Evolutionary conservation across 495 filamentous ascomycete genomes (phyloP).

Genomic region (Aspergillus biplanus): DNA sequence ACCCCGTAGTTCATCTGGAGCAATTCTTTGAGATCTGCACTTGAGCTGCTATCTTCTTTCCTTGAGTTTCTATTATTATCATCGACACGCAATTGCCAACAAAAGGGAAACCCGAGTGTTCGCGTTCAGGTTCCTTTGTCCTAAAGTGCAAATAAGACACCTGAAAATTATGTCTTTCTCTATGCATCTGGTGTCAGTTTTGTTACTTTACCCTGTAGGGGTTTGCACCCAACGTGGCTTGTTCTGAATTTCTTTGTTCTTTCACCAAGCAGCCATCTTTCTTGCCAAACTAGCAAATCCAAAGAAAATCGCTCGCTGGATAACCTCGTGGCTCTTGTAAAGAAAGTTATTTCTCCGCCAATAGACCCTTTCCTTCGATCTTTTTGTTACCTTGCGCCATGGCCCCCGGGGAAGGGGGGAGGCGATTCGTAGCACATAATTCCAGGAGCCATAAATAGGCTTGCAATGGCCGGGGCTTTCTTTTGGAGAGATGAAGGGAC

Average conservation of each 20-base stretch:
- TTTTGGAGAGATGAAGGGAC: background rate
- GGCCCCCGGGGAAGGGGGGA: background rate
- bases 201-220: no score
- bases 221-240: background rate
- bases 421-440: background rate
- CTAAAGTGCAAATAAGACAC: background rate
- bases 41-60: conserved; percentile 11
- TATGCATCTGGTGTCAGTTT: no score
- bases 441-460: background rate
- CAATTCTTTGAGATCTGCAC: background rate
- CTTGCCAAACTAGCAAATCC: background rate
- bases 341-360: background rate
- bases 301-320: background rate
- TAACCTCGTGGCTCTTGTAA: background rate
- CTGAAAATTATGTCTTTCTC: no score
- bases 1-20: background rate
- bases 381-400: background rate
- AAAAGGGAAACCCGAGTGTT: conserved; percentile 7
- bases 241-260: background rate
- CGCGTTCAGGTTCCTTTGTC: conserved; percentile 14
- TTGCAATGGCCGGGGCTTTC: background rate
- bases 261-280: background rate
- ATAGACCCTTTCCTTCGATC: background rate
- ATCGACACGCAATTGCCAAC: conserved; percentile 10
- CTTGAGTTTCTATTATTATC: conserved; percentile 29